Percentiles rank a stretch among this genome's conserved stretches.
Conservation (phyloP, 129 eudicot genomes). For the Kitagawia praeruptora region DNA sequence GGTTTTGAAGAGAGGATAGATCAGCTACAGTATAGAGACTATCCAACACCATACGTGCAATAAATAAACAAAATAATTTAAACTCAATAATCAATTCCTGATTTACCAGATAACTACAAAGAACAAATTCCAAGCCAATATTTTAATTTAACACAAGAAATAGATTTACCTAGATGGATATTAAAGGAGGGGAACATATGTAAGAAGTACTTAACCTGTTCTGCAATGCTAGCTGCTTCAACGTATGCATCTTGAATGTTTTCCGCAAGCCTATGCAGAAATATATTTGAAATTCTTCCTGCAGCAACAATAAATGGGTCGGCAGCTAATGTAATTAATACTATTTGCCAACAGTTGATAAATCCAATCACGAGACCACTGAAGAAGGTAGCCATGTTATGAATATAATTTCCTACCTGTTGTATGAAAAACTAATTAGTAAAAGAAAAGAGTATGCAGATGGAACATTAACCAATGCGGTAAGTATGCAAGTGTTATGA, state of each 20-base stretch:
- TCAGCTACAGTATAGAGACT: neutral
- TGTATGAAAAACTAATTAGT: slow-evolving; percentile 16
- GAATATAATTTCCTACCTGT: slow-evolving; percentile 98
- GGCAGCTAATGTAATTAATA: too few relatives aligned
- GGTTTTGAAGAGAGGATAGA: neutral
- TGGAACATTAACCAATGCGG: neutral
- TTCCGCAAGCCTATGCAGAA: too few relatives aligned
- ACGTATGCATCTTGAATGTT: slow-evolving; percentile 99
- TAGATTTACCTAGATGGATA: neutral
- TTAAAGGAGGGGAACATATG: slow-evolving; percentile 4
- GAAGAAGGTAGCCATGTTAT: slow-evolving; percentile 98
- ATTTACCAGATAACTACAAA: neutral
- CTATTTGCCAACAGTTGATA: too few relatives aligned
- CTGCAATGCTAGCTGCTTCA: slow-evolving; percentile 98
- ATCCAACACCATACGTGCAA: neutral
- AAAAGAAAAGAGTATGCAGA: slow-evolving; percentile 10
- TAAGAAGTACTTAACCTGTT: slow-evolving; percentile 52
- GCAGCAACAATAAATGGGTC: too few relatives aligned
- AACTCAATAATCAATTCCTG: neutral
- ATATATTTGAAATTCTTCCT: too few relatives aligned
- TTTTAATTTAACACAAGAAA: too few relatives aligned
- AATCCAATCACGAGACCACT: slow-evolving; percentile 93
- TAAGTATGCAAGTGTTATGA: neutral
- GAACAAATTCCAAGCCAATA: neutral
- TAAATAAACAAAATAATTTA: neutral